A percentile compares a stretch with the other conserved stretches of the same genome.
Evolutionary conservation across 73 alveolate genomes (phyloP).

Genomic region (Durusdinium trenchii): DNA sequence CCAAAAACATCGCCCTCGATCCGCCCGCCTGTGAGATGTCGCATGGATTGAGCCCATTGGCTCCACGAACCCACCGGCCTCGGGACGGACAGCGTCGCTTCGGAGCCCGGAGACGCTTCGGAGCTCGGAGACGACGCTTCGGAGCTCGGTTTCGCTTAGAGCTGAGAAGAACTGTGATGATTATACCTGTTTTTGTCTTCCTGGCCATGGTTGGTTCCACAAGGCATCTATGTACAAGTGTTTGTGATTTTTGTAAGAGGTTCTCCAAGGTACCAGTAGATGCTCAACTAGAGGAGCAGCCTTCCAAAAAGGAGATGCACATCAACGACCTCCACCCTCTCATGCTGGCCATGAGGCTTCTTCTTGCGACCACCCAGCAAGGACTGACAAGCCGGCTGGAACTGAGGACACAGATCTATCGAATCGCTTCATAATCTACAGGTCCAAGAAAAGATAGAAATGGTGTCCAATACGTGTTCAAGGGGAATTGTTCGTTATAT

Average conservation of each 20-base stretch:
- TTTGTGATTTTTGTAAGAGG: not conserved
- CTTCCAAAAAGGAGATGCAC: too few relatives aligned
- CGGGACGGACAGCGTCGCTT: not conserved
- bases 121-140: too few relatives aligned
- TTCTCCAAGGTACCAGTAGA: too few relatives aligned
- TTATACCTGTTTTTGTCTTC: not conserved
- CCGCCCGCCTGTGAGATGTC: conserved; percentile 10
- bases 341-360: conserved; percentile 3
- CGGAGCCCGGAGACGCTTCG: too few relatives aligned
- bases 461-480: too few relatives aligned
- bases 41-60: conserved; percentile 62
- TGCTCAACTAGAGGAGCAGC: too few relatives aligned
- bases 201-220: not conserved
- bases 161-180: too few relatives aligned
- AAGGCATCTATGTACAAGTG: not conserved
- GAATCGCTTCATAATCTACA: too few relatives aligned
- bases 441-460: too few relatives aligned
- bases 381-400: conserved; percentile 24
- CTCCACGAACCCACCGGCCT: conserved; percentile 61
- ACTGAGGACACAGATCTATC: too few relatives aligned
- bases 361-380: conserved; percentile 53
- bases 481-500: too few relatives aligned
- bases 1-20: not conserved
- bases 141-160: too few relatives aligned
- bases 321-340: not conserved